Evolutionary conservation across 2,329 filamentous ascomycete species (phyloP).

Genomic region (Phaeosphaeriaceae sp.): DNA sequence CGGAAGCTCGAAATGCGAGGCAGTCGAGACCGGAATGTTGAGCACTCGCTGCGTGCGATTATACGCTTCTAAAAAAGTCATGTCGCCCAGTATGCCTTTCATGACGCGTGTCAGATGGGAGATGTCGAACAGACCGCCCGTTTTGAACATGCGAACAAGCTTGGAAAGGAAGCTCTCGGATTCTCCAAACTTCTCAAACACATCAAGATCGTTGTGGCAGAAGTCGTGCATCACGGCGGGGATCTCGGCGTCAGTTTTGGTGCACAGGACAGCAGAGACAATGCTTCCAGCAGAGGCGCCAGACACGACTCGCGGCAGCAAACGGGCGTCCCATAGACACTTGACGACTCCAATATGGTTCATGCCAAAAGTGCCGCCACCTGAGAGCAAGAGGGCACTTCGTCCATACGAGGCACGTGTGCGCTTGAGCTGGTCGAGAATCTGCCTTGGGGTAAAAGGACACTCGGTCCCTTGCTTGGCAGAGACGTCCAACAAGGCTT

Average conservation of each 20-base stretch:
- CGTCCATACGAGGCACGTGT: slow-evolving; percentile 83
- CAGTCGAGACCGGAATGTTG: slow-evolving; percentile 92
- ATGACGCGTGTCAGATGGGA: slow-evolving; percentile 81
- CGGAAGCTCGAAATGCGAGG: slow-evolving; percentile 85
- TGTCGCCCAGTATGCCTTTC: slow-evolving; percentile 79
- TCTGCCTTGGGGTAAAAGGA: slow-evolving; percentile 63
- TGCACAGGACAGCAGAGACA: slow-evolving; percentile 80
- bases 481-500: slow-evolving; percentile 70
- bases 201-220: slow-evolving; percentile 78
- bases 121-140: slow-evolving; percentile 85
- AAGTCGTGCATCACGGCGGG: slow-evolving; percentile 72
- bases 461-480: slow-evolving; percentile 56
- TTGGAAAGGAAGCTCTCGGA: slow-evolving; percentile 71
- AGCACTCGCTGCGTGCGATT: slow-evolving; percentile 90
- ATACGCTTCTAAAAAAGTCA: slow-evolving; percentile 95
- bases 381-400: slow-evolving; percentile 81
- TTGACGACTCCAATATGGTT: slow-evolving; percentile 89
- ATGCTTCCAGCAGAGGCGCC: slow-evolving; percentile 89
- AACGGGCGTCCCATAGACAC: slow-evolving; percentile 72
- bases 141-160: slow-evolving; percentile 75
- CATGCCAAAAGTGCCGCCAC: slow-evolving; percentile 90
- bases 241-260: slow-evolving; percentile 78
- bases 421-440: slow-evolving; percentile 72
- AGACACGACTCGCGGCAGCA: slow-evolving; percentile 85
- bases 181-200: slow-evolving; percentile 71